A percentile compares a stretch with the other conserved stretches of the same genome.
Conservation (phyloP, 345 rosid genomes). For the Eucalyptus regnans region DNA sequence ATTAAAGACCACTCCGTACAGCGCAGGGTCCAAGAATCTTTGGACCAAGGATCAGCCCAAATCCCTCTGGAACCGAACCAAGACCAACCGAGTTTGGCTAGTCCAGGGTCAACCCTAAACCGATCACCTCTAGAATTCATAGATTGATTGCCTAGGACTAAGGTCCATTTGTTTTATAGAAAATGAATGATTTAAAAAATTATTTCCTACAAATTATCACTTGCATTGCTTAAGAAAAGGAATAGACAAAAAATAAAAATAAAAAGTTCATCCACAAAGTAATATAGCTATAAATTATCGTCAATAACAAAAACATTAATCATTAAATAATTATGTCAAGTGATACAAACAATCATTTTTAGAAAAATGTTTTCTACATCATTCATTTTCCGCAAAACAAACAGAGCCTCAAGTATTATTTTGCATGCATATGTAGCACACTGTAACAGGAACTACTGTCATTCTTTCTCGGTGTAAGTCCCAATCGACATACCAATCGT, state of each 20-base stretch:
- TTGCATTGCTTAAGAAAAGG: neutral
- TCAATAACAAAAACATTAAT: no score
- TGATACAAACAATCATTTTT: neutral
- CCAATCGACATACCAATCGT: neutral
- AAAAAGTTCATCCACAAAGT: neutral
- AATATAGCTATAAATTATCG: neutral
- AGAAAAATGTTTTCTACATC: neutral
- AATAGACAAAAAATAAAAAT: no score
- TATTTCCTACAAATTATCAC: neutral
- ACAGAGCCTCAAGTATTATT: neutral
- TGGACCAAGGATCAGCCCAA: no score
- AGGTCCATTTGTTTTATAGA: no score
- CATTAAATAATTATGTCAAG: neutral
- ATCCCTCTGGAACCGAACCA: no score
- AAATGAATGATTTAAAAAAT: neutral
- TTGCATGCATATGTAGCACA: neutral
- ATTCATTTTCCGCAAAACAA: no score
- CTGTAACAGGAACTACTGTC: neutral
- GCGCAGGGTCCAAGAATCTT: no score
- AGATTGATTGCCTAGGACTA: neutral
- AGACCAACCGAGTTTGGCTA: no score
- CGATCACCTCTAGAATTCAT: neutral
- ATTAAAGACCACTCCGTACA: no score
- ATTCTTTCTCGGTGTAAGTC: neutral
- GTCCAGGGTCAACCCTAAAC: no score